A percentile compares a stretch with the other conserved stretches of the same genome.
Evolutionary conservation across 768 basidiomycete genomes (phyloP).

Genomic region (Pleurotus giganteus): DNA sequence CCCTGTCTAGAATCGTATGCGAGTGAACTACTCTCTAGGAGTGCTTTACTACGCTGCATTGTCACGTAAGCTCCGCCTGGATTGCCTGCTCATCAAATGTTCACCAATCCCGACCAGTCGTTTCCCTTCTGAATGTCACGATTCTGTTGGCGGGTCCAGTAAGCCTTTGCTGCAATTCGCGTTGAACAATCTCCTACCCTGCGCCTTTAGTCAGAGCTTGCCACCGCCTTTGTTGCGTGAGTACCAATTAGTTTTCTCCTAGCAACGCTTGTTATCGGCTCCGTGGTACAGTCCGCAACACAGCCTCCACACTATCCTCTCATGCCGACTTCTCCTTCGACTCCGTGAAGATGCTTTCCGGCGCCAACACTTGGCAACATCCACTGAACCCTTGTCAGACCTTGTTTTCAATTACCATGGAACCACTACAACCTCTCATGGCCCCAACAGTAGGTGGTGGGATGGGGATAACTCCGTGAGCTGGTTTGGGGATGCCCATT

Average conservation of each 20-base stretch:
- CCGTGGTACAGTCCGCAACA: conserved; percentile 1
- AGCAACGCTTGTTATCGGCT: no score
- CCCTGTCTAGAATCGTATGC: neutral
- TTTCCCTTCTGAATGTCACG: neutral
- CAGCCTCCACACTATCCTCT: conserved; percentile 5
- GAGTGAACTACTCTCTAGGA: neutral
- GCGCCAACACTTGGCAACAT: neutral
- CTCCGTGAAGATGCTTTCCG: neutral
- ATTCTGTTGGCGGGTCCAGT: neutral
- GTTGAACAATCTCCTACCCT: neutral
- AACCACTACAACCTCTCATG: no score
- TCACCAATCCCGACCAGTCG: neutral
- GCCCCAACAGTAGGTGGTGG: neutral
- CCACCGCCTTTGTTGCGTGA: neutral
- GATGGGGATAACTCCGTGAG: neutral
- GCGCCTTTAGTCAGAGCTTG: neutral
- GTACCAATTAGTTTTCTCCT: no score
- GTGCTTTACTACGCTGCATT: neutral
- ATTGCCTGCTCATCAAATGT: neutral
- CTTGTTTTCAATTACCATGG: neutral
- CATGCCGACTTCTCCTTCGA: conserved; percentile 7
- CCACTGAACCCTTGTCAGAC: neutral
- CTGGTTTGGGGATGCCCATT: neutral
- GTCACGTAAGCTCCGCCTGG: neutral
- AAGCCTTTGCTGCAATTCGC: neutral